phyloP scores from a whole-genome alignment of 2,329 filamentous ascomycete genomes.

The Pezicula neosporulosa region DNA sequence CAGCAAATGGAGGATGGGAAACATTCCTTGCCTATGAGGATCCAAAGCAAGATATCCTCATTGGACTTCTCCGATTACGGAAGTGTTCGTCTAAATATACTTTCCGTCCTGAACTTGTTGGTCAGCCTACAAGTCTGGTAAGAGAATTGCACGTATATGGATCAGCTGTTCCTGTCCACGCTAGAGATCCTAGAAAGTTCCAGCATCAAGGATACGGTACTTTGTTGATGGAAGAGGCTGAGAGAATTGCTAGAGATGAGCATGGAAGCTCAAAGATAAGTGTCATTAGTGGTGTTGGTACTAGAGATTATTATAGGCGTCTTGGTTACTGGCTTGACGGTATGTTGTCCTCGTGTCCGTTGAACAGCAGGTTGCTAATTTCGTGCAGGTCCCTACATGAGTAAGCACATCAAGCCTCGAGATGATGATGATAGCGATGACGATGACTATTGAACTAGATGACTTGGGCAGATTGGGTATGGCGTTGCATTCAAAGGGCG shows the following conservation, averaged over 20 bases:
- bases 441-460: constrained; percentile 19
- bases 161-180: constrained; percentile 94
- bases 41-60: constrained; percentile 96
- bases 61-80: constrained; percentile 81
- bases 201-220: constrained; percentile 98
- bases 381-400: constrained; percentile 27
- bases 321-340: constrained; percentile 93
- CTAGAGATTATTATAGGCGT: constrained; percentile 90
- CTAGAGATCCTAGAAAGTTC: constrained; percentile 91
- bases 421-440: constrained; percentile 28
- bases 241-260: constrained; percentile 90
- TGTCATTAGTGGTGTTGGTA: constrained; percentile 96
- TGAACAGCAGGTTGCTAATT: constrained; percentile 3
- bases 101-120: constrained; percentile 80
- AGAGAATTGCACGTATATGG: constrained; percentile 96
- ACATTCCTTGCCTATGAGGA: constrained; percentile 98
- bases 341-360: constrained; percentile 50
- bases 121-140: constrained; percentile 87
- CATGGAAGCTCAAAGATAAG: constrained; percentile 93
- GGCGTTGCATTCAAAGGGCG: background rate
- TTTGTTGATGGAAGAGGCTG: constrained; percentile 94
- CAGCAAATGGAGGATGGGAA: constrained; percentile 96
- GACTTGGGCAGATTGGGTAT: background rate
- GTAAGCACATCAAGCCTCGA: constrained; percentile 24
- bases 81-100: constrained; percentile 93